phyloP scores from a whole-genome alignment of 768 basidiomycete species.

The Stropharia rugosoannulata region DNA sequence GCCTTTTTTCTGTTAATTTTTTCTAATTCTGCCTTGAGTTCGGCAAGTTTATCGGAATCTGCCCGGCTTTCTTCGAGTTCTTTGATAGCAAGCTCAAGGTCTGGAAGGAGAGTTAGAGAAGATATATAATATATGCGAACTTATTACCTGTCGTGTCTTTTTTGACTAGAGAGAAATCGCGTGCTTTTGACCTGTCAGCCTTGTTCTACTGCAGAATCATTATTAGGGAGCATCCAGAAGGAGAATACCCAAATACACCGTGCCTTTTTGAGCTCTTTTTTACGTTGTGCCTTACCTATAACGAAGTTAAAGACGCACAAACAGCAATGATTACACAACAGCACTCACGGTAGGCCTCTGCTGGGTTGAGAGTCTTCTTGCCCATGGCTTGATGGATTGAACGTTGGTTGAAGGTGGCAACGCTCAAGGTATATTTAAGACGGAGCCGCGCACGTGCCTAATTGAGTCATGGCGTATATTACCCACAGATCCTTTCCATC shows the following conservation, averaged over 20 bases:
- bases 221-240: conserved; percentile 11
- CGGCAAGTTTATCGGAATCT: conserved; percentile 65
- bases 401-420: neutral
- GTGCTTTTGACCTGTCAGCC: conserved; percentile 71
- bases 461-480: conserved; percentile 37
- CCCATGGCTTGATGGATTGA: conserved; percentile 49
- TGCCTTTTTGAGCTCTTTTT: conserved; percentile 96
- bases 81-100: conserved; percentile 79
- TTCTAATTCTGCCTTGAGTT: conserved; percentile 75
- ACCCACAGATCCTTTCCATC: conserved; percentile 12
- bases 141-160: conserved; percentile 82
- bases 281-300: conserved; percentile 86
- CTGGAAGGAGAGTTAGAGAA: conserved; percentile 34
- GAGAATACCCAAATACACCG: conserved; percentile 2
- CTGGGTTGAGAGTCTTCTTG: conserved; percentile 90
- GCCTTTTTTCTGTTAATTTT: conserved; percentile 86
- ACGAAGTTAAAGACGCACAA: conserved; percentile 3
- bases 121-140: neutral
- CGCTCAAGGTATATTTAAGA: neutral
- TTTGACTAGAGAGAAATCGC: conserved; percentile 91
- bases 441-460: conserved; percentile 33
- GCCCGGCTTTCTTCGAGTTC: conserved; percentile 51
- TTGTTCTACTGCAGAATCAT: conserved; percentile 78
- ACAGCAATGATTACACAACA: neutral
- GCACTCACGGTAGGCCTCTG: conserved; percentile 87